phyloP scores from a whole-genome alignment of 1,284 basidiomycete genomes.

The Athelia sp. region DNA sequence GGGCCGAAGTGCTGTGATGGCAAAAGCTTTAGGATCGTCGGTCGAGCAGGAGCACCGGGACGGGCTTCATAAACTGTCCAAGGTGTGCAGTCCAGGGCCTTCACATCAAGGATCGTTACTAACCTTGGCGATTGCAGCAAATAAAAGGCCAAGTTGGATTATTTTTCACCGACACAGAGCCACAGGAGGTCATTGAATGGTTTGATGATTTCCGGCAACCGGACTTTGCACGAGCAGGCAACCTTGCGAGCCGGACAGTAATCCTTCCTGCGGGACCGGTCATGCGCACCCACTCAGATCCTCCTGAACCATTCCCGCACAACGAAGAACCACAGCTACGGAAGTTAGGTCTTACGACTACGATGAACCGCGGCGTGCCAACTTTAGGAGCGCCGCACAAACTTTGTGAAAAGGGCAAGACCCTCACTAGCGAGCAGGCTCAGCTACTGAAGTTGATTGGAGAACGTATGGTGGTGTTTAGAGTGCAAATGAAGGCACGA shows the following conservation, averaged over 20 bases:
- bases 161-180: constrained; percentile 86
- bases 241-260: constrained; percentile 72
- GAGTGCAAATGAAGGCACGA: constrained; percentile 64
- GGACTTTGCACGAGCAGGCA: constrained; percentile 91
- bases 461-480: constrained; percentile 81
- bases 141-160: constrained; percentile 93
- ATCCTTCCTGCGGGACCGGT: constrained; percentile 73
- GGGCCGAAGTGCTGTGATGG: constrained; percentile 91
- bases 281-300: constrained; percentile 68
- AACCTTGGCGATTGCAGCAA: constrained; percentile 53
- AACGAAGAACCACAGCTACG: constrained; percentile 96
- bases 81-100: constrained; percentile 42
- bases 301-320: constrained; percentile 87
- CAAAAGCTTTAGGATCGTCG: constrained; percentile 89
- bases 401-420: constrained; percentile 82
- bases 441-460: constrained; percentile 87
- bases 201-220: constrained; percentile 87
- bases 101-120: constrained; percentile 7
- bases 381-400: constrained; percentile 78
- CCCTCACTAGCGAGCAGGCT: constrained; percentile 79
- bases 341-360: constrained; percentile 85
- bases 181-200: constrained; percentile 91
- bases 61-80: constrained; percentile 78
- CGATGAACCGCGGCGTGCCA: constrained; percentile 85
- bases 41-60: constrained; percentile 83